These are phyloP conservation scores for Rhodotorula sp. DNA, from an alignment of 1,284 basidiomycete genomes.

Conservation along the genomic window DNA sequence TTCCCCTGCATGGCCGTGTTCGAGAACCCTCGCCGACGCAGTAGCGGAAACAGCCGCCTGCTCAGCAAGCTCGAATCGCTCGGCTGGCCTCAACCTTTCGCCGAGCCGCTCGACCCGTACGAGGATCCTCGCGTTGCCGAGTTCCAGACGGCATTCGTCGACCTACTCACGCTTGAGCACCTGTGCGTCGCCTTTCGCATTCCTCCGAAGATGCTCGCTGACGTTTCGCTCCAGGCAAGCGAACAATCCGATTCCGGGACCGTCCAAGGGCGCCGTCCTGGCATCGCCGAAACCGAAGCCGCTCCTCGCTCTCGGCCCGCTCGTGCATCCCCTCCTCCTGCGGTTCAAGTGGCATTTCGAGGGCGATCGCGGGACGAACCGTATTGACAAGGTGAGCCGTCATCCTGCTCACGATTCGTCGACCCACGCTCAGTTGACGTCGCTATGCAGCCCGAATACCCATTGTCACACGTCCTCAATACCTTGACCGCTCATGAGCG, in stretches of 20 bases:
- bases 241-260: conserved; percentile 11
- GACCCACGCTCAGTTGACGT: not conserved
- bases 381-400: conserved; percentile 76
- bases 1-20: not conserved
- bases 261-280: not conserved
- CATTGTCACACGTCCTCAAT: conserved; percentile 84
- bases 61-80: conserved; percentile 66
- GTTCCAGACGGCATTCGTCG: conserved; percentile 72
- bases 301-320: conserved; percentile 75
- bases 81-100: conserved; percentile 72
- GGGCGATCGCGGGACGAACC: conserved; percentile 77
- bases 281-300: conserved; percentile 50
- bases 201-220: not conserved
- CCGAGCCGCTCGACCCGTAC: conserved; percentile 31
- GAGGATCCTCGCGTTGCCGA: conserved; percentile 60
- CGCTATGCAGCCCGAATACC: conserved; percentile 82
- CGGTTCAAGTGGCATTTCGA: conserved; percentile 98
- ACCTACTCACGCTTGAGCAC: conserved; percentile 71
- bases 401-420: not conserved
- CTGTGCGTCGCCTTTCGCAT: conserved; percentile 59
- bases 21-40: not conserved
- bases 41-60: conserved; percentile 48
- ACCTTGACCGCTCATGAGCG: conserved; percentile 72
- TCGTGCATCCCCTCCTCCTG: conserved; percentile 78
- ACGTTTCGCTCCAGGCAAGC: conserved; percentile 5